Evolutionary conservation across 495 filamentous ascomycete genomes (phyloP).

Genomic region (Bombardia bombarda): DNA sequence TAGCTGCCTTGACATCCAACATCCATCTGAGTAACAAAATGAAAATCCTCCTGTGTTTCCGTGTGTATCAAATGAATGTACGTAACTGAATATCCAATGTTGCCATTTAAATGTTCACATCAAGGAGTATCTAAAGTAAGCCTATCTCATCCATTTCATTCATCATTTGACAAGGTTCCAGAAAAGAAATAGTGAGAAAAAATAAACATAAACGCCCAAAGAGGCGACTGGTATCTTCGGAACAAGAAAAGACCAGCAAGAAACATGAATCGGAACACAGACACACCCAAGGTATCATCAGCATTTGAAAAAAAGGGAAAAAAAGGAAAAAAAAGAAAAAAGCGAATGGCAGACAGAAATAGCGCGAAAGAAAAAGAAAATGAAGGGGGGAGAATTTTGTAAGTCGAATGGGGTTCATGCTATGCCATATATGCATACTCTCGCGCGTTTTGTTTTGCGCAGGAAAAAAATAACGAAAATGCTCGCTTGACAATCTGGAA

Average conservation of each 20-base stretch:
- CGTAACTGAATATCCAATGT: no score
- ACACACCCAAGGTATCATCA: neutral
- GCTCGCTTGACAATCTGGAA: neutral
- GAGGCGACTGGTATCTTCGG: no score
- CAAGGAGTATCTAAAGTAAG: no score
- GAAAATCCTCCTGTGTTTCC: no score
- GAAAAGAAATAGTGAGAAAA: neutral
- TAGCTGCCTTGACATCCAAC: no score
- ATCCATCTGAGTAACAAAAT: no score
- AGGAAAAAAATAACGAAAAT: neutral
- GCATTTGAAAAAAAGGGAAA: neutral
- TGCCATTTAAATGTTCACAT: no score
- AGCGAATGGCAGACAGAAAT: neutral
- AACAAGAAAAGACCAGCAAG: conserved; percentile 9
- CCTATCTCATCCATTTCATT: no score
- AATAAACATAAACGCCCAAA: no score
- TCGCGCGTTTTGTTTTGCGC: neutral
- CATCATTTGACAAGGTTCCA: no score
- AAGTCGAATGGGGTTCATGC: neutral
- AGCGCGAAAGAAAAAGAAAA: conserved; percentile 7
- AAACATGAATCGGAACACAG: no score
- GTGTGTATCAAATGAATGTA: no score
- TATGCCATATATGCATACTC: neutral
- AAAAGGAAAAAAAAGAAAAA: neutral
- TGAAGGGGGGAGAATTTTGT: neutral